Percentiles rank a stretch among this genome's conserved stretches.
Evolutionary conservation across 1,139 yeast genomes (phyloP).

Genomic region (Taphrina communis): DNA sequence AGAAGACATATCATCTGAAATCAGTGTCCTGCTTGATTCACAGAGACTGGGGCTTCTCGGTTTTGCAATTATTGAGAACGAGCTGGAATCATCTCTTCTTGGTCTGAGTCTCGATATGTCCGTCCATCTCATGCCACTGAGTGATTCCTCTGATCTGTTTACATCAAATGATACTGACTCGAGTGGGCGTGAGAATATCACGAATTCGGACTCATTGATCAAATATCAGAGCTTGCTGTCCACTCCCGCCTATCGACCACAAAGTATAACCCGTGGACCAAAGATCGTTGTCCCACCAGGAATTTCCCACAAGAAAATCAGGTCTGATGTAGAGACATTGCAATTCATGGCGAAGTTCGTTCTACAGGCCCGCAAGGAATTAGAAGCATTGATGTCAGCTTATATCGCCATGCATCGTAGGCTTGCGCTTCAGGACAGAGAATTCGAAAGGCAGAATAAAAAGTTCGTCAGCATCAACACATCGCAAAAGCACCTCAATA

Average conservation of each 20-base stretch:
- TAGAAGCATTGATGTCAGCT: constrained; percentile 23
- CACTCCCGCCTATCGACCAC: constrained; percentile 22
- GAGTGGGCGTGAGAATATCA: not conserved
- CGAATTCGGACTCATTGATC: constrained; percentile 1
- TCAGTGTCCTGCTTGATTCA: constrained; percentile 24
- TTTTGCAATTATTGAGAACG: constrained; percentile 3
- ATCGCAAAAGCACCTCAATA: not conserved
- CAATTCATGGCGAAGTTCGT: constrained; percentile 41
- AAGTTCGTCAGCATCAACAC: constrained; percentile 26
- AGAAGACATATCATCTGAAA: constrained; percentile 9
- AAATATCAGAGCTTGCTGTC: constrained; percentile 21
- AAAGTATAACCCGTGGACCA: constrained; percentile 3
- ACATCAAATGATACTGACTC: not conserved
- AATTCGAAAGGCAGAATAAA: constrained; percentile 31
- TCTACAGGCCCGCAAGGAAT: constrained; percentile 22
- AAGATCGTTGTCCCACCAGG: constrained; percentile 19
- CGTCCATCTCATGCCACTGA: constrained; percentile 4
- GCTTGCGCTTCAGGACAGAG: constrained; percentile 36
- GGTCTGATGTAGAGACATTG: constrained; percentile 32
- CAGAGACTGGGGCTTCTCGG: constrained; percentile 11
- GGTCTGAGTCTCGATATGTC: constrained; percentile 9
- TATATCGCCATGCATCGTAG: constrained; percentile 29
- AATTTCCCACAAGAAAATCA: constrained; percentile 5
- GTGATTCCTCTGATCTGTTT: not conserved
- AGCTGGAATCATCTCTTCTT: constrained; percentile 10